phyloP scores from a whole-genome alignment of 257 asterid genomes.

The Cruciata laevipes region DNA sequence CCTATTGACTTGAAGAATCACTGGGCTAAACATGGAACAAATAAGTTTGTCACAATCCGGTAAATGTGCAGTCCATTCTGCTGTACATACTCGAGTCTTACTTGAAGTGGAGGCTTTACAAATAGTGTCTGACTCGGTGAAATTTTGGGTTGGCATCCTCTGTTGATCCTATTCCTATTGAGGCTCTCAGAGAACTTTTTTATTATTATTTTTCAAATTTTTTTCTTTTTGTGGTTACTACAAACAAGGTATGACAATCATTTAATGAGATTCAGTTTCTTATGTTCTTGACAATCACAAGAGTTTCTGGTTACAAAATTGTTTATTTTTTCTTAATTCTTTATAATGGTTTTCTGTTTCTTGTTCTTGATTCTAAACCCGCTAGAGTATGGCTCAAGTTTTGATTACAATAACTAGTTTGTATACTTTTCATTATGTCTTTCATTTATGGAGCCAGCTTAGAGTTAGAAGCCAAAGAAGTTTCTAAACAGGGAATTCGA shows the following conservation, averaged over 20 bases:
- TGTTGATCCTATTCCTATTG: conserved; percentile 22
- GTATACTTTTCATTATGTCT: not conserved
- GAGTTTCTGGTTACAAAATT: not conserved
- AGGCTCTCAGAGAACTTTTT: conserved; percentile 22
- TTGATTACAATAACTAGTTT: not conserved
- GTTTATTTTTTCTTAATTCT: not conserved
- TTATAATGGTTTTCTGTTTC: conserved; percentile 4
- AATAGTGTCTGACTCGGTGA: conserved; percentile 42
- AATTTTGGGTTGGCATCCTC: conserved; percentile 23
- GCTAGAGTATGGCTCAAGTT: not conserved
- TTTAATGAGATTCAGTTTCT: conserved; percentile 5
- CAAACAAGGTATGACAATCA: conserved; percentile 11
- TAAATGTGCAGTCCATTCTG: conserved; percentile 37
- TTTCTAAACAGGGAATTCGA: not conserved
- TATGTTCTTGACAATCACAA: not conserved
- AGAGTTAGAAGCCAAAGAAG: not conserved
- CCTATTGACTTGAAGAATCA: conserved; percentile 73
- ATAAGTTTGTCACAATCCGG: conserved; percentile 81
- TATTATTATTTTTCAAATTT: conserved; percentile 2
- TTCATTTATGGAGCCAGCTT: not conserved
- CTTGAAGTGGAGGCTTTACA: conserved; percentile 37
- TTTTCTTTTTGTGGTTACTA: conserved; percentile 31
- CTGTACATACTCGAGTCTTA: conserved; percentile 49
- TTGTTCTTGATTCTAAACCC: not conserved
- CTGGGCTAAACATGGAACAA: conserved; percentile 95